These are phyloP conservation scores for Coprinellus micaceus DNA, from an alignment of 768 basidiomycete genomes.

Conservation along the genomic window DNA sequence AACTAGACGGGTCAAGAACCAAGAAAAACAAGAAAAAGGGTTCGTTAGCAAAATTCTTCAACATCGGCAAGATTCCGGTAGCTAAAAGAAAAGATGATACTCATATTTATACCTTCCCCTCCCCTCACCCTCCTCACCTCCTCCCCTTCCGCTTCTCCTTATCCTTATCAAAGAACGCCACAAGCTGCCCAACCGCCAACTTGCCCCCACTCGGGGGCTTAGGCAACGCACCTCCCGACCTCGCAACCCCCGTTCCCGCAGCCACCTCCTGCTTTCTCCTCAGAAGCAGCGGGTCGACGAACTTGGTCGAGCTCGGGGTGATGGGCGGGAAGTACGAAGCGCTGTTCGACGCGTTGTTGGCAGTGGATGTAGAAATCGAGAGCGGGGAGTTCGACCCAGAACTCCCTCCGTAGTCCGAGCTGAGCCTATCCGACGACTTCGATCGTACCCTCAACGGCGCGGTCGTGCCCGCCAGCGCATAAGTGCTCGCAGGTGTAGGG, in stretches of 20 bases:
- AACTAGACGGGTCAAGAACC: not conserved
- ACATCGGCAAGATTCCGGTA: not conserved
- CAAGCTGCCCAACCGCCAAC: slow-evolving; percentile 71
- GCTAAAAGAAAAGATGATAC: not conserved
- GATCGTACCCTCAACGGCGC: slow-evolving; percentile 38
- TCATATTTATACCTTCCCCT: not conserved
- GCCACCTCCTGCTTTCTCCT: slow-evolving; percentile 64
- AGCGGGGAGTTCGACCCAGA: too few relatives aligned
- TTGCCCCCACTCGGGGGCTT: slow-evolving; percentile 52
- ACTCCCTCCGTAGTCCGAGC: too few relatives aligned
- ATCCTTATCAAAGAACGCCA: slow-evolving; percentile 77
- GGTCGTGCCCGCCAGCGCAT: slow-evolving; percentile 9
- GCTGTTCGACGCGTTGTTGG: not conserved
- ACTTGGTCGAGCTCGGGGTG: slow-evolving; percentile 38
- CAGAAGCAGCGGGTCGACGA: slow-evolving; percentile 74
- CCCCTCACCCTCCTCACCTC: not conserved
- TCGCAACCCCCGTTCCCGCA: slow-evolving; percentile 27
- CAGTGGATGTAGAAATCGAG: slow-evolving; percentile 5
- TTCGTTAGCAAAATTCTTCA: slow-evolving; percentile 6
- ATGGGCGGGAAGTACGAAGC: slow-evolving; percentile 1
- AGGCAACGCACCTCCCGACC: slow-evolving; percentile 35
- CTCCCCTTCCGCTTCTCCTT: slow-evolving; percentile 26
- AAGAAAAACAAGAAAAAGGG: not conserved
- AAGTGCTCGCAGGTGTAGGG: slow-evolving; percentile 11
- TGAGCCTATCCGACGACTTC: slow-evolving; percentile 40